A percentile compares a stretch with the other conserved stretches of the same genome.
Evolutionary conservation across 805 yeast genomes (phyloP).

Genomic region (Ogataea minuta): DNA sequence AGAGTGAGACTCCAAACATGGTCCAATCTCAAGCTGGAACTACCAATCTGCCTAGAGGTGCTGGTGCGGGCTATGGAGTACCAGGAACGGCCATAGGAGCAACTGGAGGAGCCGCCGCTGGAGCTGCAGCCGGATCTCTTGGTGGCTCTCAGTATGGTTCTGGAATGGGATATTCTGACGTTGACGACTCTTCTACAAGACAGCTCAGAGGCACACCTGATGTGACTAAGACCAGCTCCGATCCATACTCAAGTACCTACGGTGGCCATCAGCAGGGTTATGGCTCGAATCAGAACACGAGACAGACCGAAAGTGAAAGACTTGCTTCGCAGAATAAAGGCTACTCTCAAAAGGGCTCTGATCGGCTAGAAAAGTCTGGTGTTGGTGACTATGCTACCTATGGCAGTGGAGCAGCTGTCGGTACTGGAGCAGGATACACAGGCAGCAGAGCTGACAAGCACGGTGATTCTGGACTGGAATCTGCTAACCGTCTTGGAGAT

Average conservation of each 20-base stretch:
- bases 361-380: slow-evolving; percentile 10
- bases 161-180: background rate
- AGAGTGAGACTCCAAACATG: background rate
- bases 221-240: slow-evolving; percentile 1
- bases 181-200: slow-evolving; percentile 8
- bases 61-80: background rate
- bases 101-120: slow-evolving; percentile 8
- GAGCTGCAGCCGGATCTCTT: slow-evolving; percentile 12
- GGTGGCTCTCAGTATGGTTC: background rate
- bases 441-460: slow-evolving; percentile 1
- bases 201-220: slow-evolving; percentile 12
- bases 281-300: background rate
- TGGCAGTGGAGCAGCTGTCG: slow-evolving; percentile 14
- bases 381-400: slow-evolving; percentile 9
- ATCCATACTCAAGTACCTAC: slow-evolving; percentile 8
- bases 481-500: background rate
- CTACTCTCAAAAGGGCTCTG: slow-evolving; percentile 9
- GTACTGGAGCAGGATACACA: slow-evolving; percentile 12
- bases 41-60: background rate
- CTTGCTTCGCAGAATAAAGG: slow-evolving; percentile 5
- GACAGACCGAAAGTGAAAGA: slow-evolving; percentile 4
- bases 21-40: slow-evolving; percentile 4
- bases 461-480: background rate
- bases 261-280: slow-evolving; percentile 1
- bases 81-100: slow-evolving; percentile 1